Base-by-base conservation (phyloP, 2,329 filamentous ascomycete species). In the Rhynchosporium secalis region DNA sequence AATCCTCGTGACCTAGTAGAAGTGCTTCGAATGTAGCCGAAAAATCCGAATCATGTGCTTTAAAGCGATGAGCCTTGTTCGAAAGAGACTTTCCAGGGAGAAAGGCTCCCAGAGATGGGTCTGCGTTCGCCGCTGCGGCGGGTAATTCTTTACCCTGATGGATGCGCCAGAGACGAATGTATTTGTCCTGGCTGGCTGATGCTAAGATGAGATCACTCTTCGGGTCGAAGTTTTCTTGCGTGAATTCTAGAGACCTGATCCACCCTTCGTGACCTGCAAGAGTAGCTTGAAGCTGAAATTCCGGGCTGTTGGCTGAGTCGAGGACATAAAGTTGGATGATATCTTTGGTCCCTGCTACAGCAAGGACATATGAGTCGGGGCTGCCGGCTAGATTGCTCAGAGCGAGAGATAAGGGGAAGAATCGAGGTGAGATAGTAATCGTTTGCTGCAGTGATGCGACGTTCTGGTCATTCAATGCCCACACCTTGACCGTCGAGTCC, bases 131-230 rank as follows among this genome's bases (percentile, higher is more conserved):
- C 45, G 82, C 83, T 56, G 82, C 78, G 0, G 81, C 77, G 1
- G 87, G 86, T 1, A 90, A 77, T 40, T 87, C 84, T 62, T 83
- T 83, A 40, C 91, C 91, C 65, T 84, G 80, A 66, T 90, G 90
- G 41, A 99, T 78, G 62, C 93, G 86, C 95, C 95, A 99, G 41
- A 99, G 83, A 46, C 95, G 89, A 63, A 98, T 88, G 72, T 98
- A 99, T 77, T 96, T 97, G 76, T 99, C 95, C 75, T 99, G 95
- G 73, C 94, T 98, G 28, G 93, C 93, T 10, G 94, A 98, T 0
- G 94, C 92, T 26, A 99, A 82, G 28, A 98, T 77, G 3, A 96
- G 74, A 73, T 97, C 93, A 58, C 84, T 84, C 0, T 78, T 75
- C 0, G 76, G 68, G 28, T 78, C 77, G 2, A 78, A 73, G 13